phyloP scores from a whole-genome alignment of 78 protist genomes.

The Cavenderia fasciculata region DNA sequence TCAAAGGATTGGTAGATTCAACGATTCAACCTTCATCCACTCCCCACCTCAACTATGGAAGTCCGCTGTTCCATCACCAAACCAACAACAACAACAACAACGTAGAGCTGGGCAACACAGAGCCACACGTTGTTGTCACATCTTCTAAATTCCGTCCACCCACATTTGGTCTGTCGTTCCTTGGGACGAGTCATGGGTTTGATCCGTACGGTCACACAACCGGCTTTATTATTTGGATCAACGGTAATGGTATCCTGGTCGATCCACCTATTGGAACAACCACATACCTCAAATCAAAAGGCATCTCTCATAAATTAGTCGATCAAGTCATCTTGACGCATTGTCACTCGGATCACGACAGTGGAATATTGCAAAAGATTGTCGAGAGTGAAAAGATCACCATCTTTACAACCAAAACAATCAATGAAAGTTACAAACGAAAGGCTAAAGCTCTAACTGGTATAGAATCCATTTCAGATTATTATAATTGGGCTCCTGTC shows the following conservation, averaged over 20 bases:
- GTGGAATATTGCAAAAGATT: constrained; percentile 81
- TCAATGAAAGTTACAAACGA: constrained; percentile 73
- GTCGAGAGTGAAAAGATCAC: constrained; percentile 65
- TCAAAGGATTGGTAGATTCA: constrained; percentile 23
- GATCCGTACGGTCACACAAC: constrained; percentile 78
- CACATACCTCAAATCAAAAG: constrained; percentile 33
- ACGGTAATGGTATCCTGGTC: constrained; percentile 79
- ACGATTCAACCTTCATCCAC: constrained; percentile 2
- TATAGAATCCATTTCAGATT: constrained; percentile 1
- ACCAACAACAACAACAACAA: constrained; percentile 4
- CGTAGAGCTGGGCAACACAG: neutral
- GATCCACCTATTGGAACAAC: constrained; percentile 81
- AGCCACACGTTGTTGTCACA: neutral
- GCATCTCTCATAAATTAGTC: constrained; percentile 36
- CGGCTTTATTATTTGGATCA: constrained; percentile 87
- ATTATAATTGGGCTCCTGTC: constrained; percentile 74
- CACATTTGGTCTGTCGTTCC: constrained; percentile 82
- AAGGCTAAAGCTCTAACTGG: constrained; percentile 76
- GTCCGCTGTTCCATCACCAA: neutral
- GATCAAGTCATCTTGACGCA: constrained; percentile 86
- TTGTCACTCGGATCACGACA: constrained; percentile 89
- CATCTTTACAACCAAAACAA: constrained; percentile 74
- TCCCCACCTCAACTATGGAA: neutral
- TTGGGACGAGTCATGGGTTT: constrained; percentile 85
- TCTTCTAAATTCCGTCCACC: constrained; percentile 73